Base-by-base conservation (phyloP, 257 asterid genomes). In the Fraxinus anomala region DNA sequence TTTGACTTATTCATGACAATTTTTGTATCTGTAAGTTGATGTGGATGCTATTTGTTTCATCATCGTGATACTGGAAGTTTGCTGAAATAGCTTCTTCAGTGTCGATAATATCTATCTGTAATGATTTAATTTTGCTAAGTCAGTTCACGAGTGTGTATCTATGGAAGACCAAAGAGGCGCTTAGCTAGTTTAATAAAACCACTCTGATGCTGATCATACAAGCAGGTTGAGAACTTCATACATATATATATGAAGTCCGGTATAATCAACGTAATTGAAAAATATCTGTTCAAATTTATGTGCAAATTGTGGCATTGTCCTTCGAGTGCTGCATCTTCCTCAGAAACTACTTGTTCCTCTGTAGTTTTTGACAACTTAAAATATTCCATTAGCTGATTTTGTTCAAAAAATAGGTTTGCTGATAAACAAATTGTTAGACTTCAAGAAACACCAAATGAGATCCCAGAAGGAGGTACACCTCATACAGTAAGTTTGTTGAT, bases 381-480 rank as follows among this genome's bases (percentile, higher is more conserved):
- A 33, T 23, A 24, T 66, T 19, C 26, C 44, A 54, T 36, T 75
- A 68, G 75, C 78, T 68, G 47, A 23, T 11, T 40, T 76, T 77
- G 34, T 73, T 26, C 3, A 13, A 30, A 42, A 59, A 65, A 30
- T 36, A 96, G 98, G 89, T 96, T 94, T 90, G 93, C 96, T 61
- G 98, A 94, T 86, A 96, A 96, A 88, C 99, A 96, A 90, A 89
- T 96, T 28, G 98, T 96, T 87, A 93, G 96, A 83, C 90, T 96
- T 78, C 99, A 96, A 87, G 99, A 96, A 84, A 96, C 97, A 30
- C 99, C 98, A 23, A 97, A 96, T 85, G 97, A 96, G 79, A 96
- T 96, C 73, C 99, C 97, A 0, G 99, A 96, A 74, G 99, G 99
- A 76, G 99, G 99, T 69, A 96, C 99, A 33, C 99, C 99, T 70